Percentiles rank a stretch among this genome's conserved stretches.
phyloP scores from a whole-genome alignment of 2,329 filamentous ascomycete genomes.

The Alternaria alternata region DNA sequence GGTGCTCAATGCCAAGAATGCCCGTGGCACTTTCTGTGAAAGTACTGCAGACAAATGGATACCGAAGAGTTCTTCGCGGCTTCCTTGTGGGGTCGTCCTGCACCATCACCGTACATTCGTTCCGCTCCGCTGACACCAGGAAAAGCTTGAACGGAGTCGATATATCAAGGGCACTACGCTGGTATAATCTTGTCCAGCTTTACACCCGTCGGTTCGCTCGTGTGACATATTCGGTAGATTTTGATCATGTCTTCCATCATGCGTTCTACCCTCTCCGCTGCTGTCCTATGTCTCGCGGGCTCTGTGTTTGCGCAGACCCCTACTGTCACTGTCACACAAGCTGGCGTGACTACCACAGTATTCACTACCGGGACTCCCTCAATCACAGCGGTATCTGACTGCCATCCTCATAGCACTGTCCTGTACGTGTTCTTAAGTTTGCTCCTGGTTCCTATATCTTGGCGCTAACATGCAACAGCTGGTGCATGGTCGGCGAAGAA shows the following conservation, averaged over 20 bases:
- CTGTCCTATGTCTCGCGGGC: conserved; percentile 16
- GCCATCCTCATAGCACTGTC: conserved; percentile 58
- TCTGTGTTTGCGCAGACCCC: conserved; percentile 28
- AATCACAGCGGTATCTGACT: conserved; percentile 61
- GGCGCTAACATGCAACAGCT: conserved; percentile 43
- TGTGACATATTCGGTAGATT: not conserved
- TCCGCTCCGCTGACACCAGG: conserved; percentile 11
- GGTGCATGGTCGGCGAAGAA: conserved; percentile 54
- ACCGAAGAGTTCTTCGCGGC: conserved; percentile 24
- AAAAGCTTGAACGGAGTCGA: conserved; percentile 8
- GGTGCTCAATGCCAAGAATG: conserved; percentile 39
- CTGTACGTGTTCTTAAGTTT: conserved; percentile 48
- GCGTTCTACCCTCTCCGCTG: conserved; percentile 5
- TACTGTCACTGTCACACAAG: conserved; percentile 14
- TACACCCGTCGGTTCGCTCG: conserved; percentile 5
- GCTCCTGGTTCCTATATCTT: not conserved
- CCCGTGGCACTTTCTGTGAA: conserved; percentile 14
- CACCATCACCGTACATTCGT: conserved; percentile 27
- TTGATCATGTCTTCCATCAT: conserved; percentile 24
- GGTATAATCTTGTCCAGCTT: conserved; percentile 4
- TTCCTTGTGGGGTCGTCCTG: conserved; percentile 8
- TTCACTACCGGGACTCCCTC: conserved; percentile 22
- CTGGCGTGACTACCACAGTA: conserved; percentile 5
- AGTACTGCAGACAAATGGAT: conserved; percentile 3
- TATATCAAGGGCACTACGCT: conserved; percentile 31